These are phyloP conservation scores for Cephaloascus fragrans DNA, from an alignment of 805 yeast species.

Conservation along the genomic window DNA sequence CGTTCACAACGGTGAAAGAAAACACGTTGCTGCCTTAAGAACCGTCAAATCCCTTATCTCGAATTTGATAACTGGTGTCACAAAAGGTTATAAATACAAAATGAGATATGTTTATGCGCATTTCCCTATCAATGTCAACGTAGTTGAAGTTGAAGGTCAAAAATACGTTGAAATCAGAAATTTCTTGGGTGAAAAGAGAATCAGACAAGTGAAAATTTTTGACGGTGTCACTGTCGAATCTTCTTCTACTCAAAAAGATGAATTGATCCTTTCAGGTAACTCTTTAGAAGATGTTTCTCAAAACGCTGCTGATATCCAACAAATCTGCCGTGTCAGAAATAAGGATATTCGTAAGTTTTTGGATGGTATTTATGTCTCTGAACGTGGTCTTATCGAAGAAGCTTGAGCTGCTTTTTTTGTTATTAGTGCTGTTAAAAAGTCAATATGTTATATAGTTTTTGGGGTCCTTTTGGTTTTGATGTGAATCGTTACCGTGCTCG, in stretches of 20 bases:
- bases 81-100: constrained; percentile 98
- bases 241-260: constrained; percentile 87
- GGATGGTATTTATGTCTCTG: constrained; percentile 99
- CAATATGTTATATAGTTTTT: background rate
- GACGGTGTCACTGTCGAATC: constrained; percentile 85
- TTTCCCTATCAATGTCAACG: constrained; percentile 99
- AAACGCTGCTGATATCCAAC: constrained; percentile 97
- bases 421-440: constrained; percentile 1
- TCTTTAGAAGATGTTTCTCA: constrained; percentile 96
- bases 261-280: constrained; percentile 87
- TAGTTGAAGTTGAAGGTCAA: constrained; percentile 67
- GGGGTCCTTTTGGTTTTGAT: background rate
- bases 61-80: constrained; percentile 97
- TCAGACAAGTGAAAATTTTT: constrained; percentile 75
- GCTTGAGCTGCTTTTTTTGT: constrained; percentile 10
- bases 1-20: constrained; percentile 98
- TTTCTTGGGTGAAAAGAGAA: constrained; percentile 98
- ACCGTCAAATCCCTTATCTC: constrained; percentile 92
- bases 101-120: constrained; percentile 99
- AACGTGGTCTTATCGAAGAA: constrained; percentile 82
- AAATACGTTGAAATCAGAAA: constrained; percentile 92
- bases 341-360: constrained; percentile 99
- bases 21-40: constrained; percentile 99
- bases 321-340: constrained; percentile 97
- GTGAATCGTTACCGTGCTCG: constrained; percentile 9